phyloP scores from a whole-genome alignment of 768 basidiomycete genomes.

The Lentinula lateritia region DNA sequence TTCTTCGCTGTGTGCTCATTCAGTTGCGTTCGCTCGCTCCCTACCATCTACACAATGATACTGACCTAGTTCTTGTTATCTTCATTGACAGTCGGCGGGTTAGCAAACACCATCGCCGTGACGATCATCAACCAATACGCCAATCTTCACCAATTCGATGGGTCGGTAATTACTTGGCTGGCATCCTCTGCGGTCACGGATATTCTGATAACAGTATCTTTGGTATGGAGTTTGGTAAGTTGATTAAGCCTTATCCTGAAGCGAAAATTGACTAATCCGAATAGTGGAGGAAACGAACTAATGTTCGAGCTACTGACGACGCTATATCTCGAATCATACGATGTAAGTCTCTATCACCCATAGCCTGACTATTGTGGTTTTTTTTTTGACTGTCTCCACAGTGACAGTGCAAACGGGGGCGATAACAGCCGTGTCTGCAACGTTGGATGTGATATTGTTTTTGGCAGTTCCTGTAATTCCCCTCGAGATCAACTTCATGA shows the following conservation, averaged over 20 bases:
- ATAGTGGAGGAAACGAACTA: slow-evolving; percentile 24
- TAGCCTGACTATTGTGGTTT: background rate
- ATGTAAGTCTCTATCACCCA: slow-evolving; percentile 10
- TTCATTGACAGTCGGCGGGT: slow-evolving; percentile 22
- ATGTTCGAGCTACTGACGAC: slow-evolving; percentile 31
- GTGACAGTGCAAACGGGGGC: slow-evolving; percentile 35
- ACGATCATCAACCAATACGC: slow-evolving; percentile 19
- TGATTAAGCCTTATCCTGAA: background rate
- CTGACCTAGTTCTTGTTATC: background rate
- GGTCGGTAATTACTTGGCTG: slow-evolving; percentile 37
- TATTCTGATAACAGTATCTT: slow-evolving; percentile 36
- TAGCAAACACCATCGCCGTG: slow-evolving; percentile 24
- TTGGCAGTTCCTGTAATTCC: slow-evolving; percentile 9
- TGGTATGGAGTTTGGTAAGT: slow-evolving; percentile 39
- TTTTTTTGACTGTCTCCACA: slow-evolving; percentile 8
- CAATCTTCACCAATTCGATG: slow-evolving; percentile 24
- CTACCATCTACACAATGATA: background rate
- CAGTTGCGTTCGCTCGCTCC: slow-evolving; percentile 16
- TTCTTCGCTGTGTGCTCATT: slow-evolving; percentile 23
- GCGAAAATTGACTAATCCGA: background rate
- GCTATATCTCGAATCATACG: slow-evolving; percentile 30
- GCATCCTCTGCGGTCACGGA: slow-evolving; percentile 38
- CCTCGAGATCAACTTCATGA: background rate
- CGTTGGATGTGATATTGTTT: slow-evolving; percentile 21
- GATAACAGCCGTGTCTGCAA: slow-evolving; percentile 31